Conservation (phyloP, 768 basidiomycete genomes). For the Grammothele lineata region DNA sequence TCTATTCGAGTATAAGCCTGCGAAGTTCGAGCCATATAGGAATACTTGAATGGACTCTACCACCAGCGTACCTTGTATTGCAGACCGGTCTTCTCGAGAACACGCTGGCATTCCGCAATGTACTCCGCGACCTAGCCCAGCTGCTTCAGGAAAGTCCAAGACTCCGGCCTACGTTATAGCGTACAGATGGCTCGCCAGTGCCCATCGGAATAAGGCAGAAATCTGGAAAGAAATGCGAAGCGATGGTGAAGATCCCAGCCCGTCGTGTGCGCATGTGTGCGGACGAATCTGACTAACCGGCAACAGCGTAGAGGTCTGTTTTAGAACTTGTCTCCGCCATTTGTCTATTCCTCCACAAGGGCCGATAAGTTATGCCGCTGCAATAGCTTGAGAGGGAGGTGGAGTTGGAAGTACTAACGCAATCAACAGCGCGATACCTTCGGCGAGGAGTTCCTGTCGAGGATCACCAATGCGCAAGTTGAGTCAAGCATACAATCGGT, state of each 20-base stretch:
- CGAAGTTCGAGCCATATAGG: no score
- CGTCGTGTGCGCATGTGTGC: no score
- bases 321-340: slow-evolving; percentile 5
- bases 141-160: slow-evolving; percentile 18
- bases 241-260: no score
- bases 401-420: no score
- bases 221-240: slow-evolving; percentile 53
- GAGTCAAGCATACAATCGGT: no score
- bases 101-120: slow-evolving; percentile 75
- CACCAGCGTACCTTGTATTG: slow-evolving; percentile 66
- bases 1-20: slow-evolving; percentile 34
- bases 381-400: no score
- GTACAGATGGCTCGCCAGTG: slow-evolving; percentile 65
- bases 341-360: no score
- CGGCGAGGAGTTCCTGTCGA: no score
- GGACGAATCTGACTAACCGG: slow-evolving; percentile 8
- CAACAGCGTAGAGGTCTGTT: slow-evolving; percentile 19
- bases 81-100: slow-evolving; percentile 81
- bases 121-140: slow-evolving; percentile 63
- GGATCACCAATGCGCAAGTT: no score
- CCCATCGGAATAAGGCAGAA: slow-evolving; percentile 90
- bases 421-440: no score
- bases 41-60: no score
- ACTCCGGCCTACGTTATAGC: slow-evolving; percentile 23
- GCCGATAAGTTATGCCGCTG: no score